Base-by-base conservation (phyloP, 2,329 filamentous ascomycete genomes). In the Pseudopyricularia javanii region DNA sequence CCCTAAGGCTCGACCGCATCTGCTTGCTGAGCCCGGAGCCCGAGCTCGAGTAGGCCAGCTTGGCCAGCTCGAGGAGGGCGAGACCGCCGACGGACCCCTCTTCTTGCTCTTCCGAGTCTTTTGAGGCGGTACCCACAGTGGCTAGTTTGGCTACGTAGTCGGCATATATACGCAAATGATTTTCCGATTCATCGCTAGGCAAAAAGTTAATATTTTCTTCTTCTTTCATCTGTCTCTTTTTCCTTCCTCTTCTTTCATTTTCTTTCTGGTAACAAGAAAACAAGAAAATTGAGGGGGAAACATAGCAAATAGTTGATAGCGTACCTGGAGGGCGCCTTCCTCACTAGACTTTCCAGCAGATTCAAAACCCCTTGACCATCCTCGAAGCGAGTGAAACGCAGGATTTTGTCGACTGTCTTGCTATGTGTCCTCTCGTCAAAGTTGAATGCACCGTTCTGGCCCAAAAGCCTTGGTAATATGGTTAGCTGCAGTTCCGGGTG, bases 361-460 rank as follows among this genome's bases (percentile, higher is more conserved):
- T 70, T 66, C 34, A 83, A 65, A n/a, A 76, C 66, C 15, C 67
- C 65, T 53, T 79, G 73, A 22, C 83, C 72, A 33, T 83, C 79
- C 20, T 76, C 66, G 4, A 73, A 68, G 24, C 78, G 77, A 8
- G 80, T 76, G 45, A 76, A 75, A 51, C 81, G 74, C 4, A 94
- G 68, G 2, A 93, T 73, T 56, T 79, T 84, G 59, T 94, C 88
- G 1, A 95, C 71, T 0, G 88, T 91, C 68, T 91, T 95, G 2
- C 85, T 86, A 64, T 86, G 93, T 1, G 91, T 95, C 54, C 86
- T 75, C 57, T 87, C 83, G 63, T 97, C 93, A 62, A 97, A 93
- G 62, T 86, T 88, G 59, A 88, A 82, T 2, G 78, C 77, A 2
- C 88, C 87, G 55, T 83, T 73, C 50, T 81, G 79, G 35, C 80